Conservation (phyloP, 495 filamentous ascomycete genomes). For the Penicillium ucsense region DNA sequence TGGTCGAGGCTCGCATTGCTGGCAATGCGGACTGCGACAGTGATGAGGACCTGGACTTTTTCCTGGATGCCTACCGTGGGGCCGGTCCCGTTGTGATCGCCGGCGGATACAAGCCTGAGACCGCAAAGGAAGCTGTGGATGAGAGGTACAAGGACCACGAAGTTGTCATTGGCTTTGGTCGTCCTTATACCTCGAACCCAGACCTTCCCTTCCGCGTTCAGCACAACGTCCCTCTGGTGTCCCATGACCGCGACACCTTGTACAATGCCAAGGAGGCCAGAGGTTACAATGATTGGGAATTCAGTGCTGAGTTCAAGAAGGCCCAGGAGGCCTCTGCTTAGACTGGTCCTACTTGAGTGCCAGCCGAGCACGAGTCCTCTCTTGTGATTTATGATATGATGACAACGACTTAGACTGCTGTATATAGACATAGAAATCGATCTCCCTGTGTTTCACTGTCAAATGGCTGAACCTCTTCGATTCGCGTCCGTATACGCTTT, state of each 20-base stretch:
- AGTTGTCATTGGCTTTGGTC: slow-evolving; percentile 48
- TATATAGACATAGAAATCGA: too few relatives aligned
- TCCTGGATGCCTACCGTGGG: slow-evolving; percentile 29
- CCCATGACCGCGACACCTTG: slow-evolving; percentile 50
- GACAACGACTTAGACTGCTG: not conserved
- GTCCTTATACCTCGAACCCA: slow-evolving; percentile 60
- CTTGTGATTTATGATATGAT: slow-evolving; percentile 5
- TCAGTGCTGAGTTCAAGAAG: slow-evolving; percentile 30
- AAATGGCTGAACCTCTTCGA: too few relatives aligned
- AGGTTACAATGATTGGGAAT: slow-evolving; percentile 57
- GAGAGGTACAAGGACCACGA: slow-evolving; percentile 43
- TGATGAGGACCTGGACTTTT: slow-evolving; percentile 42
- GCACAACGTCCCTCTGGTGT: slow-evolving; percentile 43
- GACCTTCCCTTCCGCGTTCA: slow-evolving; percentile 57
- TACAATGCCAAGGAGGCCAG: slow-evolving; percentile 37
- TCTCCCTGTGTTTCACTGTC: too few relatives aligned
- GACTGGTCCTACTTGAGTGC: slow-evolving; percentile 1
- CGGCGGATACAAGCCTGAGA: slow-evolving; percentile 44
- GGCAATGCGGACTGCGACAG: slow-evolving; percentile 36
- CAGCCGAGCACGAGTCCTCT: not conserved
- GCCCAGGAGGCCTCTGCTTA: slow-evolving; percentile 14
- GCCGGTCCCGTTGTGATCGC: slow-evolving; percentile 49
- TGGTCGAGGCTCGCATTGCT: slow-evolving; percentile 45
- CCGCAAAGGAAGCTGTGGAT: slow-evolving; percentile 43
- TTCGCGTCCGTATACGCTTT: too few relatives aligned